Percentiles rank a stretch among this genome's conserved stretches.
phyloP scores from a whole-genome alignment of 2,329 filamentous ascomycete species.

The Clonostachys solani region DNA sequence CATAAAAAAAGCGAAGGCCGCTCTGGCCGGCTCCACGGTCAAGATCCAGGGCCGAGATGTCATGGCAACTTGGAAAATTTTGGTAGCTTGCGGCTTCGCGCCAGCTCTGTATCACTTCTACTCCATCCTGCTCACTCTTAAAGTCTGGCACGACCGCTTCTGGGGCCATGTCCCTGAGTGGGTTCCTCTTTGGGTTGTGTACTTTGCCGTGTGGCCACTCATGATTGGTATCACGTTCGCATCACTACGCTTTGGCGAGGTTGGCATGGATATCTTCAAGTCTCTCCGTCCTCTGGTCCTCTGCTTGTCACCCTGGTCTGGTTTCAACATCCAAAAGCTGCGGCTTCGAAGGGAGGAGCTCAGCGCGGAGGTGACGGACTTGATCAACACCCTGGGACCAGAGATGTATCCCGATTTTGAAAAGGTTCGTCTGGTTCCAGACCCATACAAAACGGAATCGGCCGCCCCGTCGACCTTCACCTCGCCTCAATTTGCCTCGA shows the following conservation, averaged over 20 bases:
- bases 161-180: slow-evolving; percentile 78
- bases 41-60: slow-evolving; percentile 87
- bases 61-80: slow-evolving; percentile 90
- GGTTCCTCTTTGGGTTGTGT: slow-evolving; percentile 75
- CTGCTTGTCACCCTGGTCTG: slow-evolving; percentile 78
- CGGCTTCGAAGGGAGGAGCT: slow-evolving; percentile 69
- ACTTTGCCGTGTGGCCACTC: slow-evolving; percentile 70
- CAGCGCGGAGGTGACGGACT: slow-evolving; percentile 76
- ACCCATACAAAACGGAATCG: slow-evolving; percentile 37
- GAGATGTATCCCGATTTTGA: slow-evolving; percentile 98
- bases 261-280: slow-evolving; percentile 99
- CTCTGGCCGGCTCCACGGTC: slow-evolving; percentile 79
- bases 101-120: slow-evolving; percentile 82
- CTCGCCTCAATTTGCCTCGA: neutral
- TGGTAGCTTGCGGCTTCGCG: slow-evolving; percentile 80
- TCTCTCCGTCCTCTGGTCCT: slow-evolving; percentile 84
- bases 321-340: slow-evolving; percentile 78
- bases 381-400: slow-evolving; percentile 93
- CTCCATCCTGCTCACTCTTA: slow-evolving; percentile 67
- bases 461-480: slow-evolving; percentile 10
- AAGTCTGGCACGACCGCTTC: slow-evolving; percentile 76
- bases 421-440: slow-evolving; percentile 63
- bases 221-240: slow-evolving; percentile 91
- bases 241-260: slow-evolving; percentile 89
- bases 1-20: slow-evolving; percentile 75